These are phyloP conservation scores for Plectosphaerella plurivora DNA, from an alignment of 2,329 filamentous ascomycete species.

Conservation along the genomic window DNA sequence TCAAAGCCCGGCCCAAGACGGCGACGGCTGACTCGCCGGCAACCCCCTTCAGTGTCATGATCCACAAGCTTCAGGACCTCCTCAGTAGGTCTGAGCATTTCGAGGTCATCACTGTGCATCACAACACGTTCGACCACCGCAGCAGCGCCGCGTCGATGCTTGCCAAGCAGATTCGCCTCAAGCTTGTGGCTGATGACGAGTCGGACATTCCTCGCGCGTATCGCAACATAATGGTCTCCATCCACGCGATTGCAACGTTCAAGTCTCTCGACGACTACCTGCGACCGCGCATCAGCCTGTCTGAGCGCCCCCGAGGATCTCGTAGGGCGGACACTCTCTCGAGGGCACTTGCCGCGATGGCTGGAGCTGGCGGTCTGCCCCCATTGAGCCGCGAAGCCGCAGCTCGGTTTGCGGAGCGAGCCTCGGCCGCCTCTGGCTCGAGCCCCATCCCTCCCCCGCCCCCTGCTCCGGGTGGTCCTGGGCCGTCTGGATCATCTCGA, in stretches of 20 bases:
- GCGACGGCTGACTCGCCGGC: slow-evolving; percentile 63
- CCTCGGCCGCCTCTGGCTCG: slow-evolving; percentile 29
- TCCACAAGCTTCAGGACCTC: slow-evolving; percentile 92
- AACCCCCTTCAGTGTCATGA: slow-evolving; percentile 84
- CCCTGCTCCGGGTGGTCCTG: slow-evolving; percentile 28
- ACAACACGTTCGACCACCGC: slow-evolving; percentile 85
- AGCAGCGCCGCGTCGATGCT: slow-evolving; percentile 94
- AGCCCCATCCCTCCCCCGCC: slow-evolving; percentile 31
- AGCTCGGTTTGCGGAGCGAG: slow-evolving; percentile 41
- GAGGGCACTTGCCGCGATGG: slow-evolving; percentile 70
- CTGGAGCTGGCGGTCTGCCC: slow-evolving; percentile 60
- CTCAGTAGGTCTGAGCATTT: slow-evolving; percentile 97
- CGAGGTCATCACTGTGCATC: slow-evolving; percentile 92
- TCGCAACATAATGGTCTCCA: slow-evolving; percentile 95
- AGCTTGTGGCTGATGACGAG: slow-evolving; percentile 82
- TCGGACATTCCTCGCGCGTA: slow-evolving; percentile 86
- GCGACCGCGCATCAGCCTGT: slow-evolving; percentile 78
- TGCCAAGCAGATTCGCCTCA: slow-evolving; percentile 88
- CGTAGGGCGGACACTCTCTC: slow-evolving; percentile 60
- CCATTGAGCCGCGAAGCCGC: slow-evolving; percentile 43
- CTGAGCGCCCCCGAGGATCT: slow-evolving; percentile 65
- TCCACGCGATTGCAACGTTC: slow-evolving; percentile 97
- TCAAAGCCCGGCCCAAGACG: slow-evolving; percentile 61
- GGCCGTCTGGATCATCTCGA: slow-evolving; percentile 37
- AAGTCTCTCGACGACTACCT: slow-evolving; percentile 96